These are phyloP conservation scores for Sphaceloma murrayae DNA, from an alignment of 2,329 filamentous ascomycete genomes.

Conservation along the genomic window DNA sequence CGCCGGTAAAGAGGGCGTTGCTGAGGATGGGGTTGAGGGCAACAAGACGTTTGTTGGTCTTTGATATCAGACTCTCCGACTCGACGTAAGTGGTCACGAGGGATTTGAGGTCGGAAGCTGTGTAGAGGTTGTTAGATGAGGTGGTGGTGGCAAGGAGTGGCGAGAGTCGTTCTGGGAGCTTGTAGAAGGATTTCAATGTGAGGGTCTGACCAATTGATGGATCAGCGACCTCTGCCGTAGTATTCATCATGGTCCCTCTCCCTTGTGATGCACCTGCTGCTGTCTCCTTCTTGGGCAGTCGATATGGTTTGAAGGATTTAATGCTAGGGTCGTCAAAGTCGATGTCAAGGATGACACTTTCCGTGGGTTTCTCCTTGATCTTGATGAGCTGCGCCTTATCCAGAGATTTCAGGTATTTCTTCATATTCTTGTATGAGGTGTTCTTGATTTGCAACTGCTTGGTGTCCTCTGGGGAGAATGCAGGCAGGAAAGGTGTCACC, in stretches of 20 bases:
- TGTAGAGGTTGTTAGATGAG: constrained; percentile 40
- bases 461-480: constrained; percentile 45
- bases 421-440: constrained; percentile 60
- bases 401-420: constrained; percentile 59
- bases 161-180: constrained; percentile 48
- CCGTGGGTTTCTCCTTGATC: constrained; percentile 54
- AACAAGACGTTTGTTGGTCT: constrained; percentile 52
- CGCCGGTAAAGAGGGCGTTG: constrained; percentile 50
- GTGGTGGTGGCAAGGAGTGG: constrained; percentile 46
- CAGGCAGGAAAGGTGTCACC: constrained; percentile 56
- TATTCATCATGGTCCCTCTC: constrained; percentile 31
- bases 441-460: constrained; percentile 58
- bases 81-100: constrained; percentile 51
- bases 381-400: constrained; percentile 56
- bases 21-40: constrained; percentile 54
- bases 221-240: constrained; percentile 30
- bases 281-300: constrained; percentile 49
- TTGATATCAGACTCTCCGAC: constrained; percentile 46
- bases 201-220: constrained; percentile 39
- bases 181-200: constrained; percentile 46
- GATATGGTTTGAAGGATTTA: constrained; percentile 51
- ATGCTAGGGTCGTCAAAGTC: constrained; percentile 51
- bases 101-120: constrained; percentile 49
- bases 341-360: constrained; percentile 54
- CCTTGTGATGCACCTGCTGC: constrained; percentile 31